A percentile compares a stretch with the other conserved stretches of the same genome.
Conservation (phyloP, 192 early-diverging fungal genomes). For the Coemansia sp. region DNA sequence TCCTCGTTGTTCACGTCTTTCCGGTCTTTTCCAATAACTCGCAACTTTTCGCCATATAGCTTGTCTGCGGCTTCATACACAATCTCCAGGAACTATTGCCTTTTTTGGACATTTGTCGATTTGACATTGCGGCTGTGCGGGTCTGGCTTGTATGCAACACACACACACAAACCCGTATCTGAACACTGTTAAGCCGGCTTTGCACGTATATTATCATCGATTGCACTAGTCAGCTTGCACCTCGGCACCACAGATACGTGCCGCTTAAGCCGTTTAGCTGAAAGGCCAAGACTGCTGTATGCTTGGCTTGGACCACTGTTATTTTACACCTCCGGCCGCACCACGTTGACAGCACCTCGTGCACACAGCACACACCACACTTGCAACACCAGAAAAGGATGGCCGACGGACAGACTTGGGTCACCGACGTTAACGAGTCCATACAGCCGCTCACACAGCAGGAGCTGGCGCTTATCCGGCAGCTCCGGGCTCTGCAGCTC, state of each 20-base stretch:
- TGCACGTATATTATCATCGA: too few relatives aligned
- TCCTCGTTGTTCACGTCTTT: background rate
- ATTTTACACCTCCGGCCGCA: too few relatives aligned
- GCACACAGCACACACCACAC: background rate
- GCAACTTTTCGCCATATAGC: too few relatives aligned
- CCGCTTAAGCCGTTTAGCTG: too few relatives aligned
- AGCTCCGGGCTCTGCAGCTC: constrained; percentile 17
- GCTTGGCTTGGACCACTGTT: too few relatives aligned
- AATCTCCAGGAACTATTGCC: background rate
- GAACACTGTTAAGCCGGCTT: background rate
- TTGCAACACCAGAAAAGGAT: background rate
- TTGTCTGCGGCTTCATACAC: too few relatives aligned
- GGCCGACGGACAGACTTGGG: background rate
- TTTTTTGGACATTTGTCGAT: constrained; percentile 3
- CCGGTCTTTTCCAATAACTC: too few relatives aligned
- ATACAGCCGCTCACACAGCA: constrained; percentile 14
- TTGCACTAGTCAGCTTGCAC: too few relatives aligned
- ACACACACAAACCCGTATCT: background rate
- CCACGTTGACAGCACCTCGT: background rate
- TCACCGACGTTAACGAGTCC: too few relatives aligned
- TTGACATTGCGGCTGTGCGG: background rate
- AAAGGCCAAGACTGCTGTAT: too few relatives aligned
- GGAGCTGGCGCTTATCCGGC: constrained; percentile 21
- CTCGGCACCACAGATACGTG: too few relatives aligned
- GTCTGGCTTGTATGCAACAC: background rate